These are phyloP conservation scores for Phylloporus gajari DNA, from an alignment of 1,284 basidiomycete genomes.

Conservation along the genomic window DNA sequence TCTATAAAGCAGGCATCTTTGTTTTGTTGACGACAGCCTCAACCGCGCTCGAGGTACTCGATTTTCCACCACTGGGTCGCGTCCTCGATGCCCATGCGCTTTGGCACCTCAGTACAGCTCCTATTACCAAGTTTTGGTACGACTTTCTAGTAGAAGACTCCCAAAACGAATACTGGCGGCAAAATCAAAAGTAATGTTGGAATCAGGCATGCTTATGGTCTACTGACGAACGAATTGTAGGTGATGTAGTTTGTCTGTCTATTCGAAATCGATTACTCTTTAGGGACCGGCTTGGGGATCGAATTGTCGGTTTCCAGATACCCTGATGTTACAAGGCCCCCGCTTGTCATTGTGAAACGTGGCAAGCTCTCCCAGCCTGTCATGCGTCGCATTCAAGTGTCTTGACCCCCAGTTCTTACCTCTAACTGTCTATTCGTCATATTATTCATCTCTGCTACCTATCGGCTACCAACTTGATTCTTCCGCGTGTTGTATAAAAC, in stretches of 20 bases:
- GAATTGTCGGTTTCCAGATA: too few relatives aligned
- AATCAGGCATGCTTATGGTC: constrained; percentile 14
- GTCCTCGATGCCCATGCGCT: constrained; percentile 93
- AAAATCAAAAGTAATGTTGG: constrained; percentile 30
- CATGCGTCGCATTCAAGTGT: too few relatives aligned
- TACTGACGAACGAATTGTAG: constrained; percentile 27
- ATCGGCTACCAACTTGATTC: too few relatives aligned
- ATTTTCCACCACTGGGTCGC: constrained; percentile 85
- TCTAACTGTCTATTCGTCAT: too few relatives aligned
- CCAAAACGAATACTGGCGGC: constrained; percentile 64
- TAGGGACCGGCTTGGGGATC: too few relatives aligned
- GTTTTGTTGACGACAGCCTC: constrained; percentile 80
- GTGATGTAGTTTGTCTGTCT: constrained; percentile 17
- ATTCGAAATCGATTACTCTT: not conserved
- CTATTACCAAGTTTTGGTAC: constrained; percentile 87
- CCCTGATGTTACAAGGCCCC: too few relatives aligned
- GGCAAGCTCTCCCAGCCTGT: too few relatives aligned
- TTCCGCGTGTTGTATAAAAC: too few relatives aligned
- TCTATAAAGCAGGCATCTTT: constrained; percentile 66
- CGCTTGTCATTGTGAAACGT: too few relatives aligned
- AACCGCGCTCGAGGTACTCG: constrained; percentile 89
- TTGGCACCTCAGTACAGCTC: constrained; percentile 92
- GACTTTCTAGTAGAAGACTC: constrained; percentile 79
- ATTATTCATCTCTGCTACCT: too few relatives aligned
- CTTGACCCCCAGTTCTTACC: too few relatives aligned